These are phyloP conservation scores for Sporobolomyces phaffii DNA, from an alignment of 768 basidiomycete species.

Conservation along the genomic window DNA sequence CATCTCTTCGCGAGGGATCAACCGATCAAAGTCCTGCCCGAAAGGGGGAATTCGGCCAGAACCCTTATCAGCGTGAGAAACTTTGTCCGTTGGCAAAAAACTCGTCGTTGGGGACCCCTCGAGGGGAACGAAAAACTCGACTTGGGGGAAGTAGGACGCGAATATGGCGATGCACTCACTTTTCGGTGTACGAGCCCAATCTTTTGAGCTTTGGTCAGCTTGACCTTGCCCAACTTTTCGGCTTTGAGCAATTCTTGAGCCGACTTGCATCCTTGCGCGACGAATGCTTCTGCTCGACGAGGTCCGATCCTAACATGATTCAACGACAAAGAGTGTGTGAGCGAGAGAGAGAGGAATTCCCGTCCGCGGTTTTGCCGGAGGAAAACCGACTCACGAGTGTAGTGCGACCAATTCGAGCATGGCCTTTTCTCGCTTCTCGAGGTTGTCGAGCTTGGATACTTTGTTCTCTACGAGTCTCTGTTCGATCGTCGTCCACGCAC, in stretches of 20 bases:
- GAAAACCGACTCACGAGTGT: slow-evolving; percentile 1
- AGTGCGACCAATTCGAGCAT: slow-evolving; percentile 10
- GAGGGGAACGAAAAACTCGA: too few relatives aligned
- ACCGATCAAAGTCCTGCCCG: slow-evolving; percentile 29
- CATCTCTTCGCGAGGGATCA: slow-evolving; percentile 34
- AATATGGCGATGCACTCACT: slow-evolving; percentile 7
- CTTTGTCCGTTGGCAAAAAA: too few relatives aligned
- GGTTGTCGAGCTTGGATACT: background rate
- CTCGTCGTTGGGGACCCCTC: too few relatives aligned
- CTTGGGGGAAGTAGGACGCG: too few relatives aligned
- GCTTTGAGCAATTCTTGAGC: slow-evolving; percentile 15
- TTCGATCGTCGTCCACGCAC: slow-evolving; percentile 16
- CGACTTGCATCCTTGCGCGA: slow-evolving; percentile 6
- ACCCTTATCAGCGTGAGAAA: too few relatives aligned
- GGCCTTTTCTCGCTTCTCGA: slow-evolving; percentile 3
- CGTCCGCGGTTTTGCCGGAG: too few relatives aligned
- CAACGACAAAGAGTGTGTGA: too few relatives aligned
- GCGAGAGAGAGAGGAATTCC: too few relatives aligned
- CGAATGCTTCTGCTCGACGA: slow-evolving; percentile 17
- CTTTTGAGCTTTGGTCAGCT: slow-evolving; percentile 31
- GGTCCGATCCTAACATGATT: slow-evolving; percentile 29
- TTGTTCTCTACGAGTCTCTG: slow-evolving; percentile 4
- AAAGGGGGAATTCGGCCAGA: too few relatives aligned
- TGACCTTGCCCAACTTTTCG: slow-evolving; percentile 1
- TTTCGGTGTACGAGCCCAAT: slow-evolving; percentile 29